These are phyloP conservation scores for Musa itinerans DNA, from an alignment of 176 grass and related monocot species.

Conservation along the genomic window DNA sequence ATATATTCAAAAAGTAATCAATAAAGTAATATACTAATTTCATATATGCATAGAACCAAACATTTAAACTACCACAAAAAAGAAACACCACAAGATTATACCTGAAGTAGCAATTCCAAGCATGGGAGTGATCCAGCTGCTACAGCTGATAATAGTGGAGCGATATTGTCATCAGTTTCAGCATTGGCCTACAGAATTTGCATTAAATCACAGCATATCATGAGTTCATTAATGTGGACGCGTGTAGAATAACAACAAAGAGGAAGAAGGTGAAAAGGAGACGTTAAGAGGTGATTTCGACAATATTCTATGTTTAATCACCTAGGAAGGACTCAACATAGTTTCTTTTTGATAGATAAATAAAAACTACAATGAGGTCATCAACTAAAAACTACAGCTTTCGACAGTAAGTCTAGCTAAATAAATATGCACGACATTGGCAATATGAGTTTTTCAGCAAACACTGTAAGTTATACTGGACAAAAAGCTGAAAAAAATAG, in stretches of 20 bases:
- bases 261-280: not conserved
- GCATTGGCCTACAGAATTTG: conserved; percentile 46
- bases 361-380: not conserved
- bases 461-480: too few relatives aligned
- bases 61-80: conserved; percentile 8
- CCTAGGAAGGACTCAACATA: not conserved
- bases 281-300: not conserved
- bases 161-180: conserved; percentile 78
- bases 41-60: not conserved
- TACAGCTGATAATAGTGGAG: conserved; percentile 73
- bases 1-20: too few relatives aligned
- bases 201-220: not conserved
- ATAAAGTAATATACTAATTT: not conserved
- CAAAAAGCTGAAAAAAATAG: too few relatives aligned
- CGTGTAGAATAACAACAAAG: not conserved
- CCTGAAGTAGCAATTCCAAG: conserved; percentile 74
- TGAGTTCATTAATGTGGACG: not conserved
- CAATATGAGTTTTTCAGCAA: too few relatives aligned
- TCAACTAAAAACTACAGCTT: too few relatives aligned
- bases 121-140: conserved; percentile 75
- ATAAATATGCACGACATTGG: too few relatives aligned
- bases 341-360: not conserved
- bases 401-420: too few relatives aligned
- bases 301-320: not conserved
- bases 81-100: conserved; percentile 16